These are phyloP conservation scores for Nitzschia palea DNA, from an alignment of 108 stramenopile genomes.

Conservation along the genomic window DNA sequence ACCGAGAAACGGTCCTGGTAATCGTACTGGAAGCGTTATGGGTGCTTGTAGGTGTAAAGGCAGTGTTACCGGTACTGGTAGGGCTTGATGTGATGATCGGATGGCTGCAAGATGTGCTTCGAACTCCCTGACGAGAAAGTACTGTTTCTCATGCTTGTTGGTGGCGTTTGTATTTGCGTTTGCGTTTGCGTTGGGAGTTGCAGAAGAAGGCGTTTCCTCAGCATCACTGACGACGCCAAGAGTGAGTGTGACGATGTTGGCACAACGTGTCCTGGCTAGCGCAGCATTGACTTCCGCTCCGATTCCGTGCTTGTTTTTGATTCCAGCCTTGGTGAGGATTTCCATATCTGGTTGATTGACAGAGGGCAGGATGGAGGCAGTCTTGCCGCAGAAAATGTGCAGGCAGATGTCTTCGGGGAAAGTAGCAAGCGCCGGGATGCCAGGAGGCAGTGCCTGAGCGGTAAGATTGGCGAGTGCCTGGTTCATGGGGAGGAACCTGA, in stretches of 20 bases:
- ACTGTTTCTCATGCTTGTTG: constrained; percentile 24
- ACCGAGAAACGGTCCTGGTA: no score
- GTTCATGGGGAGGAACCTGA: constrained; percentile 33
- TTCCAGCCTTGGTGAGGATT: constrained; percentile 46
- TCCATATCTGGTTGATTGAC: constrained; percentile 36
- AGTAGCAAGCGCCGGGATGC: neutral
- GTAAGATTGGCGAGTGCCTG: constrained; percentile 7
- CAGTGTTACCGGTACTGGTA: no score
- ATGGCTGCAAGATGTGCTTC: constrained; percentile 43
- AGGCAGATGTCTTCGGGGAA: constrained; percentile 35
- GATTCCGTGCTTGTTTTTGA: constrained; percentile 54
- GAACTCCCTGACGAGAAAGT: constrained; percentile 42
- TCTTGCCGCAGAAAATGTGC: constrained; percentile 52
- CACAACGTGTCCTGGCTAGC: constrained; percentile 34
- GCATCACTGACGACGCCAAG: neutral
- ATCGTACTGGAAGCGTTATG: no score
- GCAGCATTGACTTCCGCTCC: constrained; percentile 47
- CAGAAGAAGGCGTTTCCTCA: neutral
- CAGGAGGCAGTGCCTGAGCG: constrained; percentile 8
- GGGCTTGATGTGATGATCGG: constrained; percentile 16
- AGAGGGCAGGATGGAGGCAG: constrained; percentile 38
- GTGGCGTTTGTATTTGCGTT: neutral
- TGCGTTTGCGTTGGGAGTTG: no score
- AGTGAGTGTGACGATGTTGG: constrained; percentile 2
- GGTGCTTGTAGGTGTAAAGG: no score